Evolutionary conservation across 1,284 basidiomycete genomes (phyloP).

Genomic region (Tilletia caries): DNA sequence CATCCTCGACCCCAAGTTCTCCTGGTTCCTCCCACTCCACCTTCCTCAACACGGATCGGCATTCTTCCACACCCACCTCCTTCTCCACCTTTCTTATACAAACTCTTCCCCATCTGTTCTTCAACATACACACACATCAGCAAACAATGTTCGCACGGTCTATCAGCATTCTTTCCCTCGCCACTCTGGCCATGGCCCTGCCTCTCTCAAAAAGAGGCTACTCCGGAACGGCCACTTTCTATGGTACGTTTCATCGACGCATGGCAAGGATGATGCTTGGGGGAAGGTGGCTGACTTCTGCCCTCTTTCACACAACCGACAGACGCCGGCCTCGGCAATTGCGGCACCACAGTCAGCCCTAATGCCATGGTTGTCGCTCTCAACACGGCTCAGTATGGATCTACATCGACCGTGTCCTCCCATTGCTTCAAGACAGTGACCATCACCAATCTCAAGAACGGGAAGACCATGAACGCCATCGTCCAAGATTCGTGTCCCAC

Average conservation of each 20-base stretch:
- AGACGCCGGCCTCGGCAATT: conserved; percentile 19
- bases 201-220: background rate
- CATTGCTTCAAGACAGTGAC: conserved; percentile 65
- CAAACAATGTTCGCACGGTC: conserved; percentile 40
- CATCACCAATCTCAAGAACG: conserved; percentile 62
- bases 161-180: conserved; percentile 31
- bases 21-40: no score
- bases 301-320: no score
- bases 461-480: conserved; percentile 64
- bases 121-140: conserved; percentile 11
- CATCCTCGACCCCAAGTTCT: no score
- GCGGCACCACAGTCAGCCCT: conserved; percentile 27
- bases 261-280: no score
- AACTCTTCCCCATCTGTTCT: background rate
- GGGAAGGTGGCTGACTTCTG: background rate
- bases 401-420: background rate
- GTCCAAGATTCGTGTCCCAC: conserved; percentile 71
- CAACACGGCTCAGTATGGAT: conserved; percentile 41
- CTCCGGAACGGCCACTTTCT: background rate
- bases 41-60: background rate
- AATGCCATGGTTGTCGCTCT: conserved; percentile 44
- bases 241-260: no score
- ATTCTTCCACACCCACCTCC: background rate
- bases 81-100: background rate
- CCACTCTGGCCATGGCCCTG: conserved; percentile 22